A percentile compares a stretch with the other conserved stretches of the same genome.
These are phyloP conservation scores for Leccinum insolens DNA, from an alignment of 1,284 basidiomycete genomes.

Conservation along the genomic window DNA sequence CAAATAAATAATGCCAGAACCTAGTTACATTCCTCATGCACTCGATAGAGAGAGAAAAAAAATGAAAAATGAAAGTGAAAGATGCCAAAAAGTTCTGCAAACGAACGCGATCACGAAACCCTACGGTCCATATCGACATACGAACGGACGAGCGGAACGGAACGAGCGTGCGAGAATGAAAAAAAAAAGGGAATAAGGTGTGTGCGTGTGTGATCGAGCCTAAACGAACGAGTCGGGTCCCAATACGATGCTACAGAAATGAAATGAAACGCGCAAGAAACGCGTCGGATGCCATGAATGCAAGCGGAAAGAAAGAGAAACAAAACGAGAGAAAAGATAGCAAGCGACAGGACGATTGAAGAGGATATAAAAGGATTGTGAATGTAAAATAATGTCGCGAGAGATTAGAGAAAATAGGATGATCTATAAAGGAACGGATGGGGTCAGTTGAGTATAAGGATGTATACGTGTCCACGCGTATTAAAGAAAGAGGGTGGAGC, in stretches of 20 bases:
- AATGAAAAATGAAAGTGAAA: background rate
- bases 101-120: background rate
- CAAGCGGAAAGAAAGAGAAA: background rate
- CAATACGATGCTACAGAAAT: conserved; percentile 1
- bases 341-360: background rate
- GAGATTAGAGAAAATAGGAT: background rate
- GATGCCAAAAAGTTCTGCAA: background rate
- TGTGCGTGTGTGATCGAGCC: background rate
- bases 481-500: background rate
- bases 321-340: background rate
- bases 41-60: background rate
- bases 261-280: background rate
- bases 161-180: background rate
- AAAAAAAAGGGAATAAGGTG: background rate
- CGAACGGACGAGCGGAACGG: background rate
- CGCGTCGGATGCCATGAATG: background rate
- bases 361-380: background rate
- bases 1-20: background rate
- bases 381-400: background rate
- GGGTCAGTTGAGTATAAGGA: background rate
- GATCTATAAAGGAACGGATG: background rate
- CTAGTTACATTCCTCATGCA: background rate
- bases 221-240: background rate
- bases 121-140: background rate
- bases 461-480: background rate